A percentile compares a stretch with the other conserved stretches of the same genome.
phyloP scores from a whole-genome alignment of 495 filamentous ascomycete genomes.

The Hyaloscypha hepaticicola region DNA sequence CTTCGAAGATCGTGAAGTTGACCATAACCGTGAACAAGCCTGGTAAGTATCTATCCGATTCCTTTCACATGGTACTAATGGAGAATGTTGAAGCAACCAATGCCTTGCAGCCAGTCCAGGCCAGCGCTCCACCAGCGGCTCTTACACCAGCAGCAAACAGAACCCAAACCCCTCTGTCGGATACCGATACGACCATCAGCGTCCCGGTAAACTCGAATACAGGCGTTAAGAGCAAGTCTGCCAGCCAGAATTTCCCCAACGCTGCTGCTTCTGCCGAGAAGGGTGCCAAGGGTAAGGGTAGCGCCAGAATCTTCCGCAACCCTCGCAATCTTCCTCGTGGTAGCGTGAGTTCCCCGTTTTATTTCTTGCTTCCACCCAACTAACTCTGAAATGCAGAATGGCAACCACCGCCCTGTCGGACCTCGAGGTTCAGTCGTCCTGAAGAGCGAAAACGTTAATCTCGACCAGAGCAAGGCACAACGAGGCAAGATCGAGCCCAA shows the following conservation, averaged over 20 bases:
- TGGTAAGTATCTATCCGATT: too few relatives aligned
- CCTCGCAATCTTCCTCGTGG: neutral
- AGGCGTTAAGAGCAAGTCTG: neutral
- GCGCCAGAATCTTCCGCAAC: neutral
- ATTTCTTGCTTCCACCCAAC: neutral
- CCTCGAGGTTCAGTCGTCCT: neutral
- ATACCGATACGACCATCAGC: too few relatives aligned
- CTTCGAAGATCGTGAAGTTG: too few relatives aligned
- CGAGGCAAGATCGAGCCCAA: neutral
- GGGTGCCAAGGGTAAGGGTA: neutral
- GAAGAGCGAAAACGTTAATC: neutral
- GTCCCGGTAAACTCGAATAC: too few relatives aligned
- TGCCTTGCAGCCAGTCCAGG: too few relatives aligned
- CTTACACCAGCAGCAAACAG: too few relatives aligned
- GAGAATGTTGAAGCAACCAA: too few relatives aligned
- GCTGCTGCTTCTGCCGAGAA: neutral
- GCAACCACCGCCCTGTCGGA: neutral
- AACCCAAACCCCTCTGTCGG: too few relatives aligned
- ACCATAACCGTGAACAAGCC: too few relatives aligned
- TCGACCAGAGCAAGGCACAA: neutral
- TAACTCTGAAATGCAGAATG: neutral
- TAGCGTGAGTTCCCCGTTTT: neutral
- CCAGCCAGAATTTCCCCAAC: neutral
- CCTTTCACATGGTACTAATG: too few relatives aligned
- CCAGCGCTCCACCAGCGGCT: too few relatives aligned